Evolutionary conservation across 192 early-diverging fungal genomes (phyloP).

Genomic region (Podila minutissima): DNA sequence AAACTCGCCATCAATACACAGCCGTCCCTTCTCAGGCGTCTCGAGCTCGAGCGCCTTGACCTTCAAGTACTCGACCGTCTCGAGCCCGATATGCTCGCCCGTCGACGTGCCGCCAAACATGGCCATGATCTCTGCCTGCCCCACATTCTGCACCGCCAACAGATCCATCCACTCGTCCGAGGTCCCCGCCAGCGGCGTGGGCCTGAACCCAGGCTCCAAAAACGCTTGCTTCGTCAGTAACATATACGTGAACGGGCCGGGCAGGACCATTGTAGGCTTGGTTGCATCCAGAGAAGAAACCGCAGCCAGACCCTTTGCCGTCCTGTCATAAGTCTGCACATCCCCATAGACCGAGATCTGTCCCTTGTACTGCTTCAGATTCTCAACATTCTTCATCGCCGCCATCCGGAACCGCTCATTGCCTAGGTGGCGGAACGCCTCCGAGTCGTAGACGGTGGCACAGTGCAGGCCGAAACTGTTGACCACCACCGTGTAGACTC

Average conservation of each 20-base stretch:
- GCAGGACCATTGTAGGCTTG: neutral
- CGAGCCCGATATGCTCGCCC: slow-evolving; percentile 49
- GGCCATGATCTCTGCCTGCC: slow-evolving; percentile 36
- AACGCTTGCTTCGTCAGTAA: slow-evolving; percentile 56
- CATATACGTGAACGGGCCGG: slow-evolving; percentile 57
- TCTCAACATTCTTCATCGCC: slow-evolving; percentile 52
- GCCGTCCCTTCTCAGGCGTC: slow-evolving; percentile 39
- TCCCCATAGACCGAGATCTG: slow-evolving; percentile 34
- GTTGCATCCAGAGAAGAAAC: neutral
- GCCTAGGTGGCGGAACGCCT: slow-evolving; percentile 57
- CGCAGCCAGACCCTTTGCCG: neutral
- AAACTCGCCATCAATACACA: slow-evolving; percentile 63
- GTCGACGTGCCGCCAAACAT: slow-evolving; percentile 43
- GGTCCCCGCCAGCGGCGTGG: slow-evolving; percentile 56
- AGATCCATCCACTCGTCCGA: slow-evolving; percentile 56
- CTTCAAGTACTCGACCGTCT: slow-evolving; percentile 59
- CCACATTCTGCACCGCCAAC: slow-evolving; percentile 45
- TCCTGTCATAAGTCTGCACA: slow-evolving; percentile 27
- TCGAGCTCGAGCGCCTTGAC: slow-evolving; percentile 44
- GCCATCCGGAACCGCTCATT: slow-evolving; percentile 57
- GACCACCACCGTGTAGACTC: slow-evolving; percentile 53
- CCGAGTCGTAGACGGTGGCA: slow-evolving; percentile 59
- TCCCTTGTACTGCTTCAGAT: slow-evolving; percentile 53
- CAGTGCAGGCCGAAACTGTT: slow-evolving; percentile 64
- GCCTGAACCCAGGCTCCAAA: slow-evolving; percentile 58